These are phyloP conservation scores for Candida krabiensis DNA, from an alignment of 805 yeast genomes.

Conservation along the genomic window DNA sequence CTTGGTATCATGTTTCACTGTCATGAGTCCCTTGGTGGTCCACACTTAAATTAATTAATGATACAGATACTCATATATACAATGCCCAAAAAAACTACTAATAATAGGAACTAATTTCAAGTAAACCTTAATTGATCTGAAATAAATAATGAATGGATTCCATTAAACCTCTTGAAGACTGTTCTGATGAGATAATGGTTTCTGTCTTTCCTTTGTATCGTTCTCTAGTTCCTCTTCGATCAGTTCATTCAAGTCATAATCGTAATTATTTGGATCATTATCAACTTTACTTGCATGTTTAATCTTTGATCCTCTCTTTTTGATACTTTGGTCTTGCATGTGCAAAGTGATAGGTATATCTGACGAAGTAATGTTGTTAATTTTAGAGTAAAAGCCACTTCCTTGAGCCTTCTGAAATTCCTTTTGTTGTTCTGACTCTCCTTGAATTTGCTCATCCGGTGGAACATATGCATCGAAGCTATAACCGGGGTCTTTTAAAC, in stretches of 20 bases:
- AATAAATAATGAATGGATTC: too few relatives aligned
- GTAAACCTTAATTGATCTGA: too few relatives aligned
- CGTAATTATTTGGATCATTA: constrained; percentile 44
- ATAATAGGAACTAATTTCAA: too few relatives aligned
- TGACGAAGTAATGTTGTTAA: constrained; percentile 25
- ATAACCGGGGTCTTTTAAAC: constrained; percentile 2
- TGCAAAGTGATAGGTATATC: constrained; percentile 32
- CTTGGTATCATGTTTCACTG: too few relatives aligned
- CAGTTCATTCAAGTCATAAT: constrained; percentile 48
- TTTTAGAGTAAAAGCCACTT: constrained; percentile 24
- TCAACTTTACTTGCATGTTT: constrained; percentile 8
- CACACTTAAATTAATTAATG: too few relatives aligned
- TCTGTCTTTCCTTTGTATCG: too few relatives aligned
- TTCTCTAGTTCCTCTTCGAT: constrained; percentile 35
- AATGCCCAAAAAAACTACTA: too few relatives aligned
- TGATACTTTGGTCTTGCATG: constrained; percentile 21
- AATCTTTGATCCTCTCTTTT: constrained; percentile 14
- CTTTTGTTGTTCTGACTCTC: constrained; percentile 1
- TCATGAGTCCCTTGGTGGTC: too few relatives aligned
- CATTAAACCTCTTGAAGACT: too few relatives aligned
- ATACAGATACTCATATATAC: too few relatives aligned
- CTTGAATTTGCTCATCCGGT: constrained; percentile 30
- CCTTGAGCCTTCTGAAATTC: constrained; percentile 15
- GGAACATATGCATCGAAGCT: constrained; percentile 30
- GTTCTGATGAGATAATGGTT: too few relatives aligned